These are phyloP conservation scores for Kwoniella shivajii DNA, from an alignment of 1,284 basidiomycete species.

Conservation along the genomic window DNA sequence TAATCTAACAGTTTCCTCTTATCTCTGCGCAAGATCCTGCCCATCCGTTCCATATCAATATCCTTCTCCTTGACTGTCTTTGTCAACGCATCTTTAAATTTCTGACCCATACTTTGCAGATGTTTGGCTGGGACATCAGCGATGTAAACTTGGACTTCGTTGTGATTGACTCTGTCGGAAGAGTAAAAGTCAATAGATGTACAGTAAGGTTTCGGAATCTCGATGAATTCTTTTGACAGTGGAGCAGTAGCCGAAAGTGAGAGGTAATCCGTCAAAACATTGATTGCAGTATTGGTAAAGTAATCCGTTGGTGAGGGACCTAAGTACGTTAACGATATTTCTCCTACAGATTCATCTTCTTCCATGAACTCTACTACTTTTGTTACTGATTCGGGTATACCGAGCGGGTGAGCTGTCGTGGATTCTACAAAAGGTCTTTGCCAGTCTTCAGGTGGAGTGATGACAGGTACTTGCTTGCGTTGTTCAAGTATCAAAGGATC, in stretches of 20 bases:
- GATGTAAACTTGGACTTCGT: constrained; percentile 75
- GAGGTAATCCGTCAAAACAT: constrained; percentile 83
- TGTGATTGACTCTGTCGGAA: constrained; percentile 72
- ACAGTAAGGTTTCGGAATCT: constrained; percentile 85
- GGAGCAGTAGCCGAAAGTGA: constrained; percentile 87
- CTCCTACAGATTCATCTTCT: constrained; percentile 92
- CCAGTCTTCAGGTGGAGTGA: constrained; percentile 72
- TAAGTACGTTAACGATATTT: constrained; percentile 76
- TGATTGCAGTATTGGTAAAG: constrained; percentile 78
- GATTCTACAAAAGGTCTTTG: constrained; percentile 94
- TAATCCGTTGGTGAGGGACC: constrained; percentile 76
- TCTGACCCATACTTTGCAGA: constrained; percentile 70
- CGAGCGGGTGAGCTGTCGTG: constrained; percentile 65
- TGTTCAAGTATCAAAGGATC: constrained; percentile 71
- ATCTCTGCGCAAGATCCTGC: constrained; percentile 81
- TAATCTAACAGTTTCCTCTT: constrained; percentile 66
- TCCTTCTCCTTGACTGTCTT: constrained; percentile 70
- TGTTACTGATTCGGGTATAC: constrained; percentile 62
- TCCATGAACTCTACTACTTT: constrained; percentile 90
- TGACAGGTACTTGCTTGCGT: constrained; percentile 4
- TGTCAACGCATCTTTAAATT: constrained; percentile 70
- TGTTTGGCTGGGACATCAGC: constrained; percentile 82
- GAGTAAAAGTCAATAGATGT: constrained; percentile 84
- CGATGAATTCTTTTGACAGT: constrained; percentile 89
- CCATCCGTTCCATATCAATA: constrained; percentile 90